Evolutionary conservation across 345 rosid species (phyloP).

Genomic region (Brassica rapa): DNA sequence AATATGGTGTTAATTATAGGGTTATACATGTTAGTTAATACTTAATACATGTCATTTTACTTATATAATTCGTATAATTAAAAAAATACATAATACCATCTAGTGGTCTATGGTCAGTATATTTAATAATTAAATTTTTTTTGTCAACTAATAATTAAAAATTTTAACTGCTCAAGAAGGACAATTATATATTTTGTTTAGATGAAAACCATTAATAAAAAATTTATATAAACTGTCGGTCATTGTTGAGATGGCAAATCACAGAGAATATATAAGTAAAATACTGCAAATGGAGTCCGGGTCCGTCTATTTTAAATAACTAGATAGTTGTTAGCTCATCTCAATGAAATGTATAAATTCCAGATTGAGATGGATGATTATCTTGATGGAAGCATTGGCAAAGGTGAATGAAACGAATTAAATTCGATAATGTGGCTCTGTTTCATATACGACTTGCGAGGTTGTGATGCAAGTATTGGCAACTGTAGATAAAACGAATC

Average conservation of each 20-base stretch:
- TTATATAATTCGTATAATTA: no score
- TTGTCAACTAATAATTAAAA: no score
- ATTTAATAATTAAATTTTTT: no score
- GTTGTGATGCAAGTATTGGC: background rate
- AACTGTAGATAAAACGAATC: background rate
- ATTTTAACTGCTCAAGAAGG: background rate
- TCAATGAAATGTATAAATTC: background rate
- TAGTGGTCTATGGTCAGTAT: no score
- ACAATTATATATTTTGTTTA: background rate
- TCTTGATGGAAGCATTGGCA: background rate
- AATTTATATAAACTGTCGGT: constrained; percentile 13
- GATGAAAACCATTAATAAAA: background rate
- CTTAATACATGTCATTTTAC: no score
- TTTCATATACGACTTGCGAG: background rate
- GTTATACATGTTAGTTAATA: background rate
- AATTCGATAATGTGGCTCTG: background rate
- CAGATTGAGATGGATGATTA: background rate
- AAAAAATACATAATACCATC: no score
- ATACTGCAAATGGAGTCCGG: constrained; percentile 11
- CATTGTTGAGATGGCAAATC: constrained; percentile 32
- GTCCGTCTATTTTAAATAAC: background rate
- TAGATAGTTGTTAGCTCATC: background rate
- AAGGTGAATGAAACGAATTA: background rate
- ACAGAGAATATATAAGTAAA: background rate
- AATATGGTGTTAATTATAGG: background rate